Base-by-base conservation (phyloP, 208 protist species). In the Acanthamoeba triangularis region DNA sequence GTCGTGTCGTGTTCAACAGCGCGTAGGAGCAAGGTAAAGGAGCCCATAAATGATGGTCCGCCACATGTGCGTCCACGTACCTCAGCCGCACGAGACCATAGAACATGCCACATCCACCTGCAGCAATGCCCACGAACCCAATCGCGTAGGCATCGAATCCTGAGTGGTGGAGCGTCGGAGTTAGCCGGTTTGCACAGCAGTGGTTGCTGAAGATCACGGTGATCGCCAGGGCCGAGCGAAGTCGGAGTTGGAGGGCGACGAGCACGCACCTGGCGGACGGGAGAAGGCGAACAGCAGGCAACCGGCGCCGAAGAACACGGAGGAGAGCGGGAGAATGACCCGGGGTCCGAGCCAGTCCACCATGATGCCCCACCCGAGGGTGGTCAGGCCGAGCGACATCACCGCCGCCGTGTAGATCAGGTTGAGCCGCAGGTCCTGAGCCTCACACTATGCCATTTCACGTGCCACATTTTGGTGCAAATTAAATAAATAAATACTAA, bases 241-340 rank as follows among this genome's bases (percentile, higher is more conserved):
- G 20, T 35, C 30, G 65, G n/a, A 72, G 30, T 72, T 35, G 65
- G 10, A 14, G 20, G 20, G 30, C 0, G 23, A 35, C 20, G 65
- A 28, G 10, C 30, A 41, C 37, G 11, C 30, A 72, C 65, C 65
- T 28, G 2, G n/a, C 10, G 65, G 30, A 18, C 30, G n/a, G 69
- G 69, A 78, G 69, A 78, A 78, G 69, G 69, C 69, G 20, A 78
- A 78, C 8, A 78, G 69, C 33, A 78, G 69, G 11, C 30, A 78
- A 8, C 69, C 69, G n/a, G 30, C 30, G 37, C 69, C 30, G 69
- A 78, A 78, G 30, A 78, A 44, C 28, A 41, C 33, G 11, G 69
- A 78, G 16, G 69, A 8, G 30, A 78, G 69, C 16, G 69, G 69
- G 10, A 78, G 69, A 18, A 78, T 25, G 23, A 44, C 30, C 33